Percentiles rank a stretch among this genome's conserved stretches.
Conservation (phyloP, 371 early-diverging fungal genomes). For the Nematocida displodere region DNA sequence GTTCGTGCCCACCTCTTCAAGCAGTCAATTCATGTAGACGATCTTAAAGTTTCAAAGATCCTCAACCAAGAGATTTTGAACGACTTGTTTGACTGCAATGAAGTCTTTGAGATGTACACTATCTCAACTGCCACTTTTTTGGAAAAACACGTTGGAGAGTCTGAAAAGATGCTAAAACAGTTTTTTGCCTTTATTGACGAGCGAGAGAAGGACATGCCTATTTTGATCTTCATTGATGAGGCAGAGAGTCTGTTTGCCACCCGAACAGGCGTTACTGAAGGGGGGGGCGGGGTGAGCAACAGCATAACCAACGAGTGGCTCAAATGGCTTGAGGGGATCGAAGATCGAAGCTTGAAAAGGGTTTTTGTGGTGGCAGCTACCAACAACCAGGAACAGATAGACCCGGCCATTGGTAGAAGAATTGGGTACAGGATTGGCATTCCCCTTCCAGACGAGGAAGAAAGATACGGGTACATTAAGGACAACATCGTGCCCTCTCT, state of each 20-base stretch:
- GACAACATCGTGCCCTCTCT: not conserved
- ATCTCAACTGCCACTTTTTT: constrained; percentile 46
- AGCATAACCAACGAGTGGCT: constrained; percentile 49
- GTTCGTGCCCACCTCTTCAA: constrained; percentile 31
- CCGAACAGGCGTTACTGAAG: constrained; percentile 7
- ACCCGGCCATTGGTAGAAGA: constrained; percentile 55
- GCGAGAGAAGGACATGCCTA: constrained; percentile 35
- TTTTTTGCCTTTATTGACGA: constrained; percentile 49
- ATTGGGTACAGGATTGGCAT: constrained; percentile 48
- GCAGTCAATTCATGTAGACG: no score
- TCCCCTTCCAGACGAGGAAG: constrained; percentile 8
- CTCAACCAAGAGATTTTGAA: constrained; percentile 7
- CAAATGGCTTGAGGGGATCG: constrained; percentile 49
- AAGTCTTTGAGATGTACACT: constrained; percentile 42
- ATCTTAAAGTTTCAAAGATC: not conserved
- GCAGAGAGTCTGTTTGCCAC: constrained; percentile 54
- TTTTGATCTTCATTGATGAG: constrained; percentile 60
- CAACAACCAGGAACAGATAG: constrained; percentile 45
- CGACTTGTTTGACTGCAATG: constrained; percentile 40
- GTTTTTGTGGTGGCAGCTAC: constrained; percentile 58
- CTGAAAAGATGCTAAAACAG: constrained; percentile 36
- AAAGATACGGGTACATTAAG: constrained; percentile 35
- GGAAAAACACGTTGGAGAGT: constrained; percentile 59
- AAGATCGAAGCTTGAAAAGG: constrained; percentile 4
- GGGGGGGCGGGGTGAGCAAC: not conserved